Conservation (phyloP, 495 filamentous ascomycete species). For the Pyrenopolyporus hunteri region DNA sequence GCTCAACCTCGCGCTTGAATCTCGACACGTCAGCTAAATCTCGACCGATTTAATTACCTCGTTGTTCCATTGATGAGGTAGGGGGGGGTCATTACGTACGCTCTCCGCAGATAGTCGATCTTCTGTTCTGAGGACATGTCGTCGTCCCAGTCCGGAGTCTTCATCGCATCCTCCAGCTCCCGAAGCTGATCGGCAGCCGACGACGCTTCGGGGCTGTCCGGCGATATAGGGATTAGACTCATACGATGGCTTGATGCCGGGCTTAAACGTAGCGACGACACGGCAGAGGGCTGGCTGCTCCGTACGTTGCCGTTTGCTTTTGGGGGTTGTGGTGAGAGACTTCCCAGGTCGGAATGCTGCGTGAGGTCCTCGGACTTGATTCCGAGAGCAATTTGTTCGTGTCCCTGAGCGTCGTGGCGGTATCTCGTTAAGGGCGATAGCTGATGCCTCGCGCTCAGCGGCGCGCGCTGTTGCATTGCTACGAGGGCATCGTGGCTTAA, state of each 20-base stretch:
- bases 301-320: background rate
- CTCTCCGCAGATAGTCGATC: slow-evolving; percentile 17
- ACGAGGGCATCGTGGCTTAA: slow-evolving; percentile 3
- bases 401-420: slow-evolving; percentile 2
- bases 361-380: background rate
- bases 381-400: slow-evolving; percentile 21
- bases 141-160: slow-evolving; percentile 14
- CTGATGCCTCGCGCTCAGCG: background rate
- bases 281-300: background rate
- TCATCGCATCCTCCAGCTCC: background rate
- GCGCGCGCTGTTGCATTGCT: background rate
- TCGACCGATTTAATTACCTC: background rate
- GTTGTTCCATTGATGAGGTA: background rate
- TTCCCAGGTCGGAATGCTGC: background rate
- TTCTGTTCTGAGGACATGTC: slow-evolving; percentile 21
- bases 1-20: slow-evolving; percentile 24
- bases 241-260: background rate
- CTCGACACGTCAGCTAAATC: background rate
- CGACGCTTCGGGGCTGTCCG: background rate
- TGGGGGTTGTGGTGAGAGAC: background rate
- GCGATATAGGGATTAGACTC: background rate
- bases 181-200: slow-evolving; percentile 15
- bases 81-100: slow-evolving; percentile 21
- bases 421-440: slow-evolving; percentile 21
- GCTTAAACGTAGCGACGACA: slow-evolving; percentile 17